These are phyloP conservation scores for Rutidosis leptorrhynchoides DNA, from an alignment of 129 eudicot genomes.

Conservation along the genomic window DNA sequence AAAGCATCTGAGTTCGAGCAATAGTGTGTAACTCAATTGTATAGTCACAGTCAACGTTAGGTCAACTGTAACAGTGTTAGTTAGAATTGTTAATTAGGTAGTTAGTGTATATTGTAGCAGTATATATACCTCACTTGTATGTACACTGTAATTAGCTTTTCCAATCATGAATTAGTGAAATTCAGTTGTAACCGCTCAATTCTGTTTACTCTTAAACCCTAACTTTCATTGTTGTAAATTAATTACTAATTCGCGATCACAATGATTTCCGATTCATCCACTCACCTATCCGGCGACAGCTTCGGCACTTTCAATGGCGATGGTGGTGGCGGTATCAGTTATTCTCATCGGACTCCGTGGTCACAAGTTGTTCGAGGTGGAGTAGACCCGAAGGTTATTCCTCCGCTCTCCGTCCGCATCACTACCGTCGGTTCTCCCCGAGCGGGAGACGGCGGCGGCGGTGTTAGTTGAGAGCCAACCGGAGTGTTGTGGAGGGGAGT, in stretches of 20 bases:
- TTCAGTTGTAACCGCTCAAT: too few species aligned
- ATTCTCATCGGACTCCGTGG: constrained; percentile 35
- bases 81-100: too few species aligned
- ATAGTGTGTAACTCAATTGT: too few species aligned
- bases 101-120: too few species aligned
- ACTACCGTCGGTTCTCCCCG: constrained; percentile 1
- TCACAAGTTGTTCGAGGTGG: constrained; percentile 53
- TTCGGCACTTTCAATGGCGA: background rate
- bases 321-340: constrained; percentile 5
- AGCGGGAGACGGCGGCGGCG: constrained; percentile 8
- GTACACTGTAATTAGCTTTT: too few species aligned
- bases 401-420: constrained; percentile 15
- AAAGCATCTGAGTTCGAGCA: too few species aligned
- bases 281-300: background rate
- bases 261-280: constrained; percentile 28
- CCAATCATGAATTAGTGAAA: too few species aligned
- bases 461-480: constrained; percentile 3
- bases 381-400: constrained; percentile 14
- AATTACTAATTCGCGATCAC: background rate
- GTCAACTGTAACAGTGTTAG: too few species aligned
- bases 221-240: constrained; percentile 10
- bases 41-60: too few species aligned
- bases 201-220: too few species aligned
- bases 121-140: too few species aligned
- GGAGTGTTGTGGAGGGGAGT: constrained; percentile 37